Evolutionary conservation across 2,329 filamentous ascomycete species (phyloP).

Genomic region (Apiospora hydei): DNA sequence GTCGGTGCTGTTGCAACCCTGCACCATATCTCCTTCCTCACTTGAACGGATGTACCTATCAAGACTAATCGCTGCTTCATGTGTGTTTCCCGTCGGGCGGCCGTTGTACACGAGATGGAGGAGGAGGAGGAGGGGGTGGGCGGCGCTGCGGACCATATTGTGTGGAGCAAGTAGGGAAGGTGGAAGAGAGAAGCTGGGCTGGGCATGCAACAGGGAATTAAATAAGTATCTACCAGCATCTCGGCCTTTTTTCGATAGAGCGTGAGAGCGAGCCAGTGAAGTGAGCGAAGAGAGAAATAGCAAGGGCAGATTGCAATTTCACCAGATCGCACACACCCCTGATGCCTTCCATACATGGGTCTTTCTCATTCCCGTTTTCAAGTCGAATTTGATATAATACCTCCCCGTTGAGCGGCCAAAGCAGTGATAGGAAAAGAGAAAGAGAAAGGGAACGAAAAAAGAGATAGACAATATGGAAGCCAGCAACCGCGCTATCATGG

Average conservation of each 20-base stretch:
- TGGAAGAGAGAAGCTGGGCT: background rate
- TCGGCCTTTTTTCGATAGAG: background rate
- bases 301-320: background rate
- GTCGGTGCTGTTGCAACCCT: background rate
- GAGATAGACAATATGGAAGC: background rate
- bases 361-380: background rate
- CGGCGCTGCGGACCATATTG: background rate
- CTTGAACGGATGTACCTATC: background rate
- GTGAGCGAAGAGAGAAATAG: background rate
- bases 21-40: background rate
- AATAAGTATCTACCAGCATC: slow-evolving; percentile 1
- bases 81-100: background rate
- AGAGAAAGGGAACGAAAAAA: background rate
- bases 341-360: background rate
- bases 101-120: background rate
- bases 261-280: too few relatives aligned
- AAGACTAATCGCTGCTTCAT: slow-evolving; percentile 1
- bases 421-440: background rate
- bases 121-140: background rate
- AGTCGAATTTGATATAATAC: background rate
- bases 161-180: background rate
- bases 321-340: background rate
- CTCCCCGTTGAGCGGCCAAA: background rate
- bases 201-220: background rate
- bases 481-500: background rate